These are phyloP conservation scores for Linnemannia zychae DNA, from an alignment of 192 early-diverging fungal genomes.

Conservation along the genomic window DNA sequence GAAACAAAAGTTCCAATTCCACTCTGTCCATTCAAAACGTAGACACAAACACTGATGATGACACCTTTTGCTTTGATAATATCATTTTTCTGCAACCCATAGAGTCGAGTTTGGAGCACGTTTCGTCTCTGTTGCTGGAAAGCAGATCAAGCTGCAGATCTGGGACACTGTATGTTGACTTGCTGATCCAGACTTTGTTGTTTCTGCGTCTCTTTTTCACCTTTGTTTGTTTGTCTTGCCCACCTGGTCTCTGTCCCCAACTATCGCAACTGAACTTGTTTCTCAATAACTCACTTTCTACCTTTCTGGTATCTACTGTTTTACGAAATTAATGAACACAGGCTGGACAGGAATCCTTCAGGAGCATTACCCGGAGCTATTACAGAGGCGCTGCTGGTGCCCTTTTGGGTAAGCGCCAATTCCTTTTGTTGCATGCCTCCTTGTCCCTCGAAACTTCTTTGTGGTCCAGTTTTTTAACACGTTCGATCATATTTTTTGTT, in stretches of 20 bases:
- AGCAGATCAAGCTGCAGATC: slow-evolving; percentile 92
- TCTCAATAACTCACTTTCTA: slow-evolving; percentile 8
- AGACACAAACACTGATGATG: background rate
- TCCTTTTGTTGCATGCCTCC: background rate
- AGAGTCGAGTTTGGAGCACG: slow-evolving; percentile 87
- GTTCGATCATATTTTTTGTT: slow-evolving; percentile 14
- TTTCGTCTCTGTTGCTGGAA: slow-evolving; percentile 81
- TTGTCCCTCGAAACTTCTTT: background rate
- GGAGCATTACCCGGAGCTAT: slow-evolving; percentile 89
- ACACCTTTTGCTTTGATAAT: background rate
- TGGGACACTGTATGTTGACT: slow-evolving; percentile 89
- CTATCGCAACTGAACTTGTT: background rate
- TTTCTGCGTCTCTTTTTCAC: background rate
- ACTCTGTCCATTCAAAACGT: background rate
- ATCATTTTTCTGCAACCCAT: background rate
- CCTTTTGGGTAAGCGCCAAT: slow-evolving; percentile 66
- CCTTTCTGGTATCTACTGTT: slow-evolving; percentile 54
- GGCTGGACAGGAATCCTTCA: slow-evolving; percentile 89
- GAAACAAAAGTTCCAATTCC: background rate
- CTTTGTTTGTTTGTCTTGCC: background rate
- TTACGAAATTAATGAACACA: slow-evolving; percentile 24
- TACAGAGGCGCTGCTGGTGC: slow-evolving; percentile 86
- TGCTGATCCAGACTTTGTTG: background rate
- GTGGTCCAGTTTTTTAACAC: slow-evolving; percentile 8
- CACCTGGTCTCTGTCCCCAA: background rate